phyloP scores from a whole-genome alignment of 208 protist genomes.

The Trypanosoma caninum region DNA sequence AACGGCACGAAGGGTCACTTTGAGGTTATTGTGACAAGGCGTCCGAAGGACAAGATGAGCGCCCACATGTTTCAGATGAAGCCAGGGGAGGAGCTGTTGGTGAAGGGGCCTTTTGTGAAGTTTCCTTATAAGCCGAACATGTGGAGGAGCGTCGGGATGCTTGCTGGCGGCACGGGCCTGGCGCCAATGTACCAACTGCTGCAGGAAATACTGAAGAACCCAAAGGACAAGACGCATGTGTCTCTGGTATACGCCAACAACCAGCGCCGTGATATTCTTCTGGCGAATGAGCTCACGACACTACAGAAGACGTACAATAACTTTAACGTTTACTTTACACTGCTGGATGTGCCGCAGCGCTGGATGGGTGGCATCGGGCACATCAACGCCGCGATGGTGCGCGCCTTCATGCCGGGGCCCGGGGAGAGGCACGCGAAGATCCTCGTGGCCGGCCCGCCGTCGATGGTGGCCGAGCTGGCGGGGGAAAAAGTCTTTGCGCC shows the following conservation, averaged over 20 bases:
- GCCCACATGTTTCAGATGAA: constrained; percentile 87
- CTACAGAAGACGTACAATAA: constrained; percentile 84
- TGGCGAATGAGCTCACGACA: constrained; percentile 89
- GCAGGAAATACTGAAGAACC: constrained; percentile 62
- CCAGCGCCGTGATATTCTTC: constrained; percentile 89
- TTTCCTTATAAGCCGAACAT: constrained; percentile 82
- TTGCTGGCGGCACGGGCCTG: constrained; percentile 92
- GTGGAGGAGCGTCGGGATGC: constrained; percentile 91
- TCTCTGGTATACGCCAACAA: constrained; percentile 89
- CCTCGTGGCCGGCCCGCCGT: constrained; percentile 35
- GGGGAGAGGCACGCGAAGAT: constrained; percentile 24
- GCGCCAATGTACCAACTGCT: constrained; percentile 93
- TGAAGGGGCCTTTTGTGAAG: constrained; percentile 90
- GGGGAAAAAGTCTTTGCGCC: constrained; percentile 32
- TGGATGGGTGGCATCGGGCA: constrained; percentile 88
- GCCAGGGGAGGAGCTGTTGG: constrained; percentile 87
- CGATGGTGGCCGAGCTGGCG: constrained; percentile 29
- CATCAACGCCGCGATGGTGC: constrained; percentile 89
- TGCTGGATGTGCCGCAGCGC: constrained; percentile 81
- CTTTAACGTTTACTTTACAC: constrained; percentile 91
- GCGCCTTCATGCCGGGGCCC: constrained; percentile 78
- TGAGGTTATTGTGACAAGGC: constrained; percentile 89
- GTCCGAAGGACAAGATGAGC: constrained; percentile 85
- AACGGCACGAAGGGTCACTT: constrained; percentile 81
- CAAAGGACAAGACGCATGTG: constrained; percentile 86